Conservation (phyloP, 2,329 filamentous ascomycete genomes). For the Colletotrichum shisoi region DNA sequence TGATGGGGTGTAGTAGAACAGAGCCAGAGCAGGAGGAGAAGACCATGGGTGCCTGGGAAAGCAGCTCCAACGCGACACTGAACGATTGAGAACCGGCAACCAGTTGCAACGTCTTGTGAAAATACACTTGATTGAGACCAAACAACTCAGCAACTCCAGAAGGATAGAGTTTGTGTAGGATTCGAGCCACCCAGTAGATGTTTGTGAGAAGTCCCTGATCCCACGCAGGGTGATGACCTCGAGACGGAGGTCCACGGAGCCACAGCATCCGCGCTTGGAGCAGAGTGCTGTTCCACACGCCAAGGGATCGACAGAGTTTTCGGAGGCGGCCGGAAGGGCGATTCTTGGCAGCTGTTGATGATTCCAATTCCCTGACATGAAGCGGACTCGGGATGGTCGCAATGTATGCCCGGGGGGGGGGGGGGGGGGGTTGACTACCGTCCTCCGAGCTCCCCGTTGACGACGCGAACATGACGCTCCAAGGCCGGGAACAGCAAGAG, state of each 20-base stretch:
- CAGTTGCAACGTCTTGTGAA: too few species aligned
- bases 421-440: too few species aligned
- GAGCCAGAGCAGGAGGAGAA: background rate
- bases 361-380: background rate
- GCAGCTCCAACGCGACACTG: background rate
- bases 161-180: accelerated
- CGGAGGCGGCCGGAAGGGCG: background rate
- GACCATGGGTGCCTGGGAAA: background rate
- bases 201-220: background rate
- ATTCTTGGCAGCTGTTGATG: background rate
- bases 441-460: too few species aligned
- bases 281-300: background rate
- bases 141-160: background rate
- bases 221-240: background rate
- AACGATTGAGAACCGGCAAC: background rate
- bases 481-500: too few species aligned
- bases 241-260: slow-evolving; percentile 3
- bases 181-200: background rate
- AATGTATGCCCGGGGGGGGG: too few species aligned
- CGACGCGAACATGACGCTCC: too few species aligned
- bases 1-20: background rate
- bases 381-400: too few species aligned
- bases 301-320: background rate
- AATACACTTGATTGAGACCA: background rate
- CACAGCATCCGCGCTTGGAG: slow-evolving; percentile 4